Base-by-base conservation (phyloP, 2,329 filamentous ascomycete genomes). In the Penicillium olsonii region DNA sequence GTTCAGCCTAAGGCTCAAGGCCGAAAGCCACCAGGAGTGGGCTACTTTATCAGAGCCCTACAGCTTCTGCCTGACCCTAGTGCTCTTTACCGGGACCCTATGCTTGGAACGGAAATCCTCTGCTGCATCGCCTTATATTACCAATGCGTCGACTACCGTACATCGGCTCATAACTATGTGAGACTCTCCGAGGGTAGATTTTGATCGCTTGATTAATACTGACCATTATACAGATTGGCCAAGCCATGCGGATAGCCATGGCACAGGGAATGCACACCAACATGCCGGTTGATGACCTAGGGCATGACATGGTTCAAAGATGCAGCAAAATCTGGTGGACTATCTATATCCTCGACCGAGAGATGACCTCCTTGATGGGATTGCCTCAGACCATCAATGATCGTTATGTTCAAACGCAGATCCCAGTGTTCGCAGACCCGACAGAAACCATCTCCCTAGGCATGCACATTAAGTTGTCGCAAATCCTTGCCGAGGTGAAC, bases 321-420 rank as follows among this genome's bases (percentile, higher is more conserved):
- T 78, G 74, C 35, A 75, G 76, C 5, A 75, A 75, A 45, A 71
- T 79, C 11, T 83, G 78, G 78, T 82, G 79, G 78, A 82, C 79
- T 0, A 72, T 81, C 0, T 81, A 80, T 37, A 72, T 82, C 2
- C 59, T 82, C 0, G 79, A 82, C 45, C 70, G 78, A 1, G 75
- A 81, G 54, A 80, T 81, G 68, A 78, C 78, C 1, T 78, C 78
- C 0, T 56, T 81, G 2, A 79, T 81, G 71, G 80, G 80, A 0
- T 57, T 80, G 0, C 79, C 80, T 0, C 73, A 76, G 33, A 75
- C 77, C 0, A 67, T 82, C 1, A 70, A 71, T 27, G 78, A 82
- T 33, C 74, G 79, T n/a, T 76, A 82, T 35, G 72, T 83, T 0
- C 69, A 75, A 7, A 74, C 76, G 0, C 67, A 70, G 5, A 68